phyloP scores from a whole-genome alignment of 192 early-diverging fungal genomes.

The Backusella luteola region DNA sequence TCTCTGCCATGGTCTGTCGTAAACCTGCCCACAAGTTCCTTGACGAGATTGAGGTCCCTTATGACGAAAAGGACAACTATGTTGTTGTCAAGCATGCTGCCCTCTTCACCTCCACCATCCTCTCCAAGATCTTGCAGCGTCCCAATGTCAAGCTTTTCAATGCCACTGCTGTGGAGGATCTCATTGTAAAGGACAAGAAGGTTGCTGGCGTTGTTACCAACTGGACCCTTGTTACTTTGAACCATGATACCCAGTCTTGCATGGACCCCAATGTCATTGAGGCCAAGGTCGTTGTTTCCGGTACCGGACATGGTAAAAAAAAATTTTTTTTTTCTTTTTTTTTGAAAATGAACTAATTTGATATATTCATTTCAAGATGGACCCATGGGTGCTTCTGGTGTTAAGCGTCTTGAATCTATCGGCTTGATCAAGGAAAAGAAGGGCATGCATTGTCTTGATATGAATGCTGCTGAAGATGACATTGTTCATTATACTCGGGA shows the following conservation, averaged over 20 bases:
- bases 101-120: conserved; percentile 70
- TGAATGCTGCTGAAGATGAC: conserved; percentile 65
- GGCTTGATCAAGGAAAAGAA: conserved; percentile 56
- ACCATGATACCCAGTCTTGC: conserved; percentile 55
- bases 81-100: conserved; percentile 75
- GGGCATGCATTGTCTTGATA: conserved; percentile 67
- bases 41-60: conserved; percentile 63
- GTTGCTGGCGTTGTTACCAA: conserved; percentile 71
- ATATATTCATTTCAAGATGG: conserved; percentile 37
- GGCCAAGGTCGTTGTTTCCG: conserved; percentile 65
- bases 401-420: conserved; percentile 59
- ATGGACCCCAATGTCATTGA: conserved; percentile 76
- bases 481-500: conserved; percentile 66
- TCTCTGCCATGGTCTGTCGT: conserved; percentile 69
- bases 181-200: conserved; percentile 61
- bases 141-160: conserved; percentile 75
- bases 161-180: conserved; percentile 70
- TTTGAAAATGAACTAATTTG: no score
- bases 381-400: conserved; percentile 66
- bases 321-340: no score
- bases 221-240: conserved; percentile 68
- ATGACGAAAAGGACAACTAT: conserved; percentile 71
- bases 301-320: conserved; percentile 48
- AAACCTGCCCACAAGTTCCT: conserved; percentile 68
- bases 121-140: conserved; percentile 58